These are phyloP conservation scores for Termitomyces sp. DNA, from an alignment of 768 basidiomycete species.

Conservation along the genomic window DNA sequence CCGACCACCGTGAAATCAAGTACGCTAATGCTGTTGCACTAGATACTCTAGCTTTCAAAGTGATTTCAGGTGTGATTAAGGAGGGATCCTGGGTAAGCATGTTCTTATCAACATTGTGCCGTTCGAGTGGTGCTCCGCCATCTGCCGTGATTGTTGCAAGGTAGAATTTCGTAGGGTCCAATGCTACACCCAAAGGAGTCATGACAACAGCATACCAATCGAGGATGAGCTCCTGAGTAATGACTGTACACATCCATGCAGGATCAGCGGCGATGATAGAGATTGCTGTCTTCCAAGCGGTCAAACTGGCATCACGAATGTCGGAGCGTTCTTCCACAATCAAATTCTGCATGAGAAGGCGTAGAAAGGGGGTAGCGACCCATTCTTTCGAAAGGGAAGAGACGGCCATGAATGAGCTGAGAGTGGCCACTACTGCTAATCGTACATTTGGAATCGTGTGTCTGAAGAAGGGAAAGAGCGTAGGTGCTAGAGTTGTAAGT, in stretches of 20 bases:
- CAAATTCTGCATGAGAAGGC: constrained; percentile 89
- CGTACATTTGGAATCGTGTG: constrained; percentile 95
- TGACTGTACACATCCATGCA: constrained; percentile 44
- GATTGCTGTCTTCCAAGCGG: constrained; percentile 71
- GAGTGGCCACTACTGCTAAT: constrained; percentile 84
- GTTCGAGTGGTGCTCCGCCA: constrained; percentile 46
- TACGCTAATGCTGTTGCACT: constrained; percentile 74
- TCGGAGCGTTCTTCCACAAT: constrained; percentile 87
- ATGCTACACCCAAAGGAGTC: constrained; percentile 80
- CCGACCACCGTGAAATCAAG: constrained; percentile 63
- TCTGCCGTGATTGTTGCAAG: constrained; percentile 46
- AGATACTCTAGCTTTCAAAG: constrained; percentile 75
- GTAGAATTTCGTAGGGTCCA: constrained; percentile 69
- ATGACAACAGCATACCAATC: constrained; percentile 88
- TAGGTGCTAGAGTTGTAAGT: constrained; percentile 76
- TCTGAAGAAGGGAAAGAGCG: constrained; percentile 93
- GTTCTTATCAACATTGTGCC: constrained; percentile 94
- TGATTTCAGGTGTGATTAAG: constrained; percentile 68
- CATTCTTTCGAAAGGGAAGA: constrained; percentile 71
- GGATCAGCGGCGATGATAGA: constrained; percentile 40
- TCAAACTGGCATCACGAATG: constrained; percentile 67
- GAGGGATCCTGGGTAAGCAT: constrained; percentile 90
- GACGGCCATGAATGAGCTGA: constrained; percentile 82
- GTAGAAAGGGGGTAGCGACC: constrained; percentile 72
- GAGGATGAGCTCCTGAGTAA: constrained; percentile 56